Percentiles rank a stretch among this genome's conserved stretches.
These are phyloP conservation scores for Rhizoclosmatium sp. DNA, from an alignment of 192 early-diverging fungal species.

Conservation along the genomic window DNA sequence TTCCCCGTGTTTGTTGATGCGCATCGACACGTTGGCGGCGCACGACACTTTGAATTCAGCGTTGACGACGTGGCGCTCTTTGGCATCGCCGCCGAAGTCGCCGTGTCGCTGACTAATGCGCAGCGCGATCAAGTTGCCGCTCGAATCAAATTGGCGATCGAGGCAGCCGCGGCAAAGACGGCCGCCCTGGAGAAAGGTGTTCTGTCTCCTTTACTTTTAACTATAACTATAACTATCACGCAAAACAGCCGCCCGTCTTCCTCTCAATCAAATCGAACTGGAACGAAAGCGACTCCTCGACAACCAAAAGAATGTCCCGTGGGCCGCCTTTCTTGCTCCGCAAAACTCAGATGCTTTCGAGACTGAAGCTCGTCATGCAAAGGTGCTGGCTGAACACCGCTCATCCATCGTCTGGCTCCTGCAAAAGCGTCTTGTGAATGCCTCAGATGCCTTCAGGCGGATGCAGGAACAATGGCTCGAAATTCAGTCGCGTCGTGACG, in stretches of 20 bases:
- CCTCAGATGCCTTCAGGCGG: constrained; percentile 38
- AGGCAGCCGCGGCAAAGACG: neutral
- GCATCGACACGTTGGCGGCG: neutral
- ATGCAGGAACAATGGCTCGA: constrained; percentile 47
- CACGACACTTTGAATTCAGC: neutral
- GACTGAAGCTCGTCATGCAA: constrained; percentile 6
- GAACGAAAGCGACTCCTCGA: too few species aligned
- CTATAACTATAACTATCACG: too few species aligned
- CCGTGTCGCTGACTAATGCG: neutral
- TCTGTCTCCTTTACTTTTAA: too few species aligned
- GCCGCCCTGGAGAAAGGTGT: neutral
- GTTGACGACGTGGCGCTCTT: neutral
- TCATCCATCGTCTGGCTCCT: constrained; percentile 47
- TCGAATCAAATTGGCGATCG: neutral
- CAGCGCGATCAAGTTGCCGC: constrained; percentile 37
- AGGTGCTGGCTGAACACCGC: constrained; percentile 44
- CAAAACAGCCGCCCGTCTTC: too few species aligned
- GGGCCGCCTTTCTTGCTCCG: neutral
- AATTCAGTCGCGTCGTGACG: constrained; percentile 22
- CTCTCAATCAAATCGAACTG: too few species aligned
- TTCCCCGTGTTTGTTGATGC: constrained; percentile 11
- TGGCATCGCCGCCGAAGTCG: neutral
- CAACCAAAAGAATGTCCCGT: too few species aligned
- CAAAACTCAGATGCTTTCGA: neutral
- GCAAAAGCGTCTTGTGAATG: constrained; percentile 45